These are phyloP conservation scores for Mucor saturninus DNA, from an alignment of 371 early-diverging fungal genomes.

Conservation along the genomic window DNA sequence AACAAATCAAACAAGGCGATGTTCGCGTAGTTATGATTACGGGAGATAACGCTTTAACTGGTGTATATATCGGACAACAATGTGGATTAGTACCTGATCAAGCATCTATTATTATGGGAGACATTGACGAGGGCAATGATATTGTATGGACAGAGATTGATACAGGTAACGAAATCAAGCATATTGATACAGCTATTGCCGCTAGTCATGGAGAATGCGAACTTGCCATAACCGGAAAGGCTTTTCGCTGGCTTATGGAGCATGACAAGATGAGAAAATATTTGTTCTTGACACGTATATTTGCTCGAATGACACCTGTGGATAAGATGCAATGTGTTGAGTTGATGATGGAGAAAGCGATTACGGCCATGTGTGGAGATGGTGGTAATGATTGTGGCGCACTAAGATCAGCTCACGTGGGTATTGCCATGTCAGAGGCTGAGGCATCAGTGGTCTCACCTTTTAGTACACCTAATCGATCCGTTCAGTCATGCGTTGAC, in stretches of 20 bases:
- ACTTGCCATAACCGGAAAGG: constrained; percentile 70
- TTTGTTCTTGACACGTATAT: constrained; percentile 63
- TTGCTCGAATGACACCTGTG: constrained; percentile 79
- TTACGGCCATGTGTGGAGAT: constrained; percentile 97
- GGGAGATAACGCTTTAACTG: constrained; percentile 89
- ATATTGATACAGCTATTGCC: constrained; percentile 14
- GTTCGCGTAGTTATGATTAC: constrained; percentile 89
- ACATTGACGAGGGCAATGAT: constrained; percentile 77
- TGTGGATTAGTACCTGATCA: constrained; percentile 36
- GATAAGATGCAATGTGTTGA: constrained; percentile 72
- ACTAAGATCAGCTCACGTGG: constrained; percentile 90
- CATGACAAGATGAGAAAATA: constrained; percentile 38
- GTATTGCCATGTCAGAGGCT: constrained; percentile 86
- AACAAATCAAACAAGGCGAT: constrained; percentile 74
- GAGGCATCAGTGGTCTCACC: constrained; percentile 85
- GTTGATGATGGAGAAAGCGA: constrained; percentile 48
- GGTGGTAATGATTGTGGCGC: constrained; percentile 99
- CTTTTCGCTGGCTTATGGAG: constrained; percentile 55
- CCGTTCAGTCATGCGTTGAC: constrained; percentile 70
- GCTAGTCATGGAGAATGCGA: constrained; percentile 36
- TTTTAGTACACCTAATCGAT: constrained; percentile 72
- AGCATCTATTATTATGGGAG: constrained; percentile 62
- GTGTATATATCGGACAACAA: constrained; percentile 66
- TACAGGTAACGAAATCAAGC: constrained; percentile 14
- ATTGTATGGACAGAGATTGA: constrained; percentile 36